Conservation (phyloP, 2,329 filamentous ascomycete species). For the Claviceps sp. region DNA sequence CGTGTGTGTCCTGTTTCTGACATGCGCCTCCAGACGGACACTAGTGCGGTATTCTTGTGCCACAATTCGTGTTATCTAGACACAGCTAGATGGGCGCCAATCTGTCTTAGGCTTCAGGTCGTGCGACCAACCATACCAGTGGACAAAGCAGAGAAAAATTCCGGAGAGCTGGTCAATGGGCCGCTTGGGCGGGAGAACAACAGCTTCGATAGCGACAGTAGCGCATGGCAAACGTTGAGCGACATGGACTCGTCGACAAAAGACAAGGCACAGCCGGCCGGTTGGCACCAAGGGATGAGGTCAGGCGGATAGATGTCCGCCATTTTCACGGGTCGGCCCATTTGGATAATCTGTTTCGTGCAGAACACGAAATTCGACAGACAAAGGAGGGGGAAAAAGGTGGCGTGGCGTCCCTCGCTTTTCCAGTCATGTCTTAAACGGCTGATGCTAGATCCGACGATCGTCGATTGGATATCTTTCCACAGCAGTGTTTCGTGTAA, state of each 20-base stretch:
- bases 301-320: not conserved
- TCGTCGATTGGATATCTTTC: not conserved
- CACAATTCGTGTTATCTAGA: not conserved
- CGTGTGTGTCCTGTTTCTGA: no score
- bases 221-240: not conserved
- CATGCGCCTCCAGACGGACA: not conserved
- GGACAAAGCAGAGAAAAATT: not conserved
- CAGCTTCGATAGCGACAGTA: not conserved
- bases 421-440: not conserved
- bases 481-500: not conserved
- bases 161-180: not conserved
- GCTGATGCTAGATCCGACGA: not conserved
- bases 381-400: not conserved
- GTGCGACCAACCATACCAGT: not conserved
- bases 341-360: not conserved
- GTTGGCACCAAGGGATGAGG: not conserved
- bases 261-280: not conserved
- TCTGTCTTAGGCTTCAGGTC: slow-evolving; percentile 2
- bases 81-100: not conserved
- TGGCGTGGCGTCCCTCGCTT: not conserved
- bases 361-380: not conserved
- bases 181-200: not conserved
- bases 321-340: not conserved
- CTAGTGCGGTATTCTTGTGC: not conserved
- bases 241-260: not conserved